These are phyloP conservation scores for Aspergillus pseudoglaucus DNA, from an alignment of 2,329 filamentous ascomycete genomes.

Conservation along the genomic window DNA sequence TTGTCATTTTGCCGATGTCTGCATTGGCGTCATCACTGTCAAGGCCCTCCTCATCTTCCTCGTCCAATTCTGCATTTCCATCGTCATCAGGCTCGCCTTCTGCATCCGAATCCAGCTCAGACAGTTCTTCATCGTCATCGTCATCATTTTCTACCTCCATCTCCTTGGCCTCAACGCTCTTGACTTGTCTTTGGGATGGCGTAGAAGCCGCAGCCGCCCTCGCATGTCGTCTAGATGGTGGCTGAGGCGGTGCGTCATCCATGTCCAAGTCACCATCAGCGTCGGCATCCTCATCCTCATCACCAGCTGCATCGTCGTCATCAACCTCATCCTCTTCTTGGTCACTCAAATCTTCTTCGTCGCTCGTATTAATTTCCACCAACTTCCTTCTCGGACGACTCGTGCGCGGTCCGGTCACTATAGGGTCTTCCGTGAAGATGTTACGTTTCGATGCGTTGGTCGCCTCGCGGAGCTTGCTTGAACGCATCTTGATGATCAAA, in stretches of 20 bases:
- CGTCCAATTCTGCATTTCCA: slow-evolving; percentile 40
- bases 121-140: slow-evolving; percentile 35
- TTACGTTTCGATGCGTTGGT: slow-evolving; percentile 34
- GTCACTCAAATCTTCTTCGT: slow-evolving; percentile 44
- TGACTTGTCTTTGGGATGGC: slow-evolving; percentile 28
- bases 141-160: slow-evolving; percentile 34
- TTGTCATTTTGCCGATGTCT: slow-evolving; percentile 61
- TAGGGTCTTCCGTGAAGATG: slow-evolving; percentile 41
- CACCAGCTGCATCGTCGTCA: slow-evolving; percentile 30
- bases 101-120: slow-evolving; percentile 41
- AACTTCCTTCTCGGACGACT: slow-evolving; percentile 41
- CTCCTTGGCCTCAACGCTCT: slow-evolving; percentile 43
- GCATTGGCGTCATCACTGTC: slow-evolving; percentile 40
- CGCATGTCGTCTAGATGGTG: slow-evolving; percentile 30
- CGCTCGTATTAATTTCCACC: slow-evolving; percentile 41
- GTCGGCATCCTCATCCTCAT: slow-evolving; percentile 29
- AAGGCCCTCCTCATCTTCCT: slow-evolving; percentile 35
- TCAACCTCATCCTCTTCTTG: slow-evolving; percentile 36
- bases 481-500: slow-evolving; percentile 45
- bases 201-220: slow-evolving; percentile 30
- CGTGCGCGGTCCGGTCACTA: slow-evolving; percentile 40
- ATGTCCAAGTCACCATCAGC: slow-evolving; percentile 36
- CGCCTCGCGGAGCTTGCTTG: slow-evolving; percentile 45
- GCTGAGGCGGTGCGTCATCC: slow-evolving; percentile 40
- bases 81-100: slow-evolving; percentile 45